phyloP scores from a whole-genome alignment of 768 basidiomycete genomes.

The Kwoniella newhampshirensis region DNA sequence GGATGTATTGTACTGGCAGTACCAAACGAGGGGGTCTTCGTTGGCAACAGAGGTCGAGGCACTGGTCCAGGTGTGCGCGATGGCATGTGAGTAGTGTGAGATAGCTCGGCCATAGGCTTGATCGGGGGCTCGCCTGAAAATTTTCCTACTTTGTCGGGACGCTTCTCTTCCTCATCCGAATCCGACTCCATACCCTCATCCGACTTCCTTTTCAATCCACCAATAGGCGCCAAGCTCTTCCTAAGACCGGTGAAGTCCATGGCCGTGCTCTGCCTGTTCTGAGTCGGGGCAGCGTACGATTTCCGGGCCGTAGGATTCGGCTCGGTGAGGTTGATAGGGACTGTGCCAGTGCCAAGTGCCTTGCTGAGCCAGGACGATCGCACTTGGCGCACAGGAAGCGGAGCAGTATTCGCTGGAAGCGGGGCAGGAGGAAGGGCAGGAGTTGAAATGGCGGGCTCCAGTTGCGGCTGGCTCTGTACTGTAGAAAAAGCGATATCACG shows the following conservation, averaged over 20 bases:
- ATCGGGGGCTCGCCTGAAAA: constrained; percentile 10
- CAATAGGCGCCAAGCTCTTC: constrained; percentile 36
- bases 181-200: constrained; percentile 25
- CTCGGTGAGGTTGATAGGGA: constrained; percentile 18
- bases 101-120: background rate
- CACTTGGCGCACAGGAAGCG: constrained; percentile 32
- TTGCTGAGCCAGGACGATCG: constrained; percentile 47
- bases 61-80: constrained; percentile 15
- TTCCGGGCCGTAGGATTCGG: background rate
- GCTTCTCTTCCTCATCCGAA: constrained; percentile 15
- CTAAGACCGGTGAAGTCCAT: constrained; percentile 31
- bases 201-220: constrained; percentile 43
- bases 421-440: constrained; percentile 7
- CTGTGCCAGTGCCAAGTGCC: constrained; percentile 36
- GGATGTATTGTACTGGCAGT: background rate
- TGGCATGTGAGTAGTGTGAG: constrained; percentile 1
- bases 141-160: constrained; percentile 37
- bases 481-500: background rate
- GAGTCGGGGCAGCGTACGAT: constrained; percentile 9
- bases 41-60: constrained; percentile 5
- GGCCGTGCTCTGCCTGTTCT: constrained; percentile 11
- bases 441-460: constrained; percentile 12
- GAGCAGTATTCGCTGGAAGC: background rate
- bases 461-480: background rate
- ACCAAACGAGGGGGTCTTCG: constrained; percentile 15